Base-by-base conservation (phyloP, 2,329 filamentous ascomycete genomes). In the Penicillium sp. region DNA sequence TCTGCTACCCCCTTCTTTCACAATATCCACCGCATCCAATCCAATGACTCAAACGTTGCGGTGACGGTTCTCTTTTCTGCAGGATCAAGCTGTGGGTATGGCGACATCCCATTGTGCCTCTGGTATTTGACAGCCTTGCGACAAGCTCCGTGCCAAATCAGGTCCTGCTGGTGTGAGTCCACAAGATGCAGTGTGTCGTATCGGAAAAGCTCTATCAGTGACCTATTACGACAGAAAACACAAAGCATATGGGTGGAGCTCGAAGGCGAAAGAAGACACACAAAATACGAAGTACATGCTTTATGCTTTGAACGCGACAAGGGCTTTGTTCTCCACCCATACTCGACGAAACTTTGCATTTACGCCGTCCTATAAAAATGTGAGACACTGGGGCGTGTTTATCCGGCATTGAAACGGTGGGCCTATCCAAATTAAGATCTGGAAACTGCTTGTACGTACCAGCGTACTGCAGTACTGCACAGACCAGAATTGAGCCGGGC, bases 361-460 rank as follows among this genome's bases (percentile, higher is more conserved):
- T 35, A 47, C 50, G 36, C 19, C n/a, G n/a, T n/a, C 19, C 27
- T 29, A 35, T 29, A 16, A 19, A 19, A 46, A 4, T 13, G 10
- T 13, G 16, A 40, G n/a, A 3, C 7, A 11, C n/a, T 13, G n/a
- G n/a, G n/a, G 30, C 5, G 29, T 47, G 19, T 40, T 16, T 35
- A 26, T 6, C 27, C 35, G 36, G 43, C n/a, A 38, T 7, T 19
- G 7, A 38, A 19, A 7, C 14, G 4, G 43, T 47, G 50, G 29
- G 16, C 19, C 50, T 36, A 3, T 34, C n/a, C 23, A 18, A 38
- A 29, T 47, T 48, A 48, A 53, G 44, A 38, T 48, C 44, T 40
- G 7, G 26, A 35, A 23, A 30, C 35, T 32, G n/a, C 14, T 34
- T 11, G 7, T 34, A 34, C 13, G 29, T 30, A 30, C 32, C 10